Base-by-base conservation (phyloP, 2,329 filamentous ascomycete species). In the Lachnellula subtilissima region DNA sequence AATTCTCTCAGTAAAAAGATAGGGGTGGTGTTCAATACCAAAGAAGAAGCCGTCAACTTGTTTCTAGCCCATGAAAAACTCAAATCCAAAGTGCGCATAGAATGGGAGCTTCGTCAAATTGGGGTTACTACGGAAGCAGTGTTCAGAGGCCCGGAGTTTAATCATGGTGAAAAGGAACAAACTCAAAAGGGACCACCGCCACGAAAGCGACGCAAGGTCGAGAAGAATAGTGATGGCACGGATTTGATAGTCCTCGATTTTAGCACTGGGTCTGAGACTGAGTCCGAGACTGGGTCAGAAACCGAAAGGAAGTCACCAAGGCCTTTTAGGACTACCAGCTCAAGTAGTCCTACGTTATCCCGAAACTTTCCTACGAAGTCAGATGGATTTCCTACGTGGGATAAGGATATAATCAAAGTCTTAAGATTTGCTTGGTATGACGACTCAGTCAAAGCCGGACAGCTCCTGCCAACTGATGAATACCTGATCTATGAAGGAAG, bases 71-170 rank as follows among this genome's bases (percentile, higher is more conserved):
- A 97, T 32, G 91, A 88, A 2, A 89, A 85, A 62, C 79, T 96
- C 36, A 78, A 78, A 0, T 86, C 83, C 54, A 85, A 82, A 61
- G 80, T 84, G 64, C 81, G 93, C 17, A 90, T 90, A 0, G 77
- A 82, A 48, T 85, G 95, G 64, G 93, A 97, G 72, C 75, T 97
- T 58, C 80, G 89, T 52, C 79, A 82, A 6, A 79, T 83, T 47
- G 85, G 84, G 14, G 64, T 96, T 2, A 69, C 72, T 14, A 63
- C 61, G 2, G 55, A 59, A 28, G 60, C 65, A n/a, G 53, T 57
- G 14, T 48, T 22, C 55, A 40, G 19, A 17, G 25, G 19, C 8
- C 7, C 25, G 23, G 22, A 36, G 22, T 8, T 23, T 12, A 35
- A 17, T 28, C 43, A 36, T 23, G 22, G 15, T 35, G 35, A 57